Percentiles rank a stretch among this genome's conserved stretches.
phyloP scores from a whole-genome alignment of 2,329 filamentous ascomycete species.

The Hypoxylon sp. region DNA sequence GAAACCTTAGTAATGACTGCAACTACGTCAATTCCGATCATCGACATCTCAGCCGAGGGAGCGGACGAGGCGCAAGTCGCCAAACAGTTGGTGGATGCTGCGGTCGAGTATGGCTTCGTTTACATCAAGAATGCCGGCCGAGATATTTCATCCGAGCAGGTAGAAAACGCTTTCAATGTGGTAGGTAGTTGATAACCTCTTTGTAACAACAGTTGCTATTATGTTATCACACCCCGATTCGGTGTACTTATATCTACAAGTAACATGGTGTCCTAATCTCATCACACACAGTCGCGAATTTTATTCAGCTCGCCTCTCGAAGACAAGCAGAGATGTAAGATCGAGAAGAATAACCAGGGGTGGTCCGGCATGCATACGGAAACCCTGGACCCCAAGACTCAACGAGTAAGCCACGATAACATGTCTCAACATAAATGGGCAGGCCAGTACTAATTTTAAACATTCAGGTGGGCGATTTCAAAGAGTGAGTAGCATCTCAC shows the following conservation, averaged over 20 bases:
- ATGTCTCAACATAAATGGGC: not conserved
- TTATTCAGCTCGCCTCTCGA: constrained; percentile 80
- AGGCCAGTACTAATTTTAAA: constrained; percentile 1
- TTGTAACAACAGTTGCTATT: not conserved
- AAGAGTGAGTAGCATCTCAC: constrained; percentile 73
- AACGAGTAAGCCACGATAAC: constrained; percentile 70
- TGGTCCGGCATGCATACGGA: constrained; percentile 93
- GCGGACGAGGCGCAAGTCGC: constrained; percentile 69
- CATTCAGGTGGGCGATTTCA: constrained; percentile 81
- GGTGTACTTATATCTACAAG: not conserved
- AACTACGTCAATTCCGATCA: constrained; percentile 77
- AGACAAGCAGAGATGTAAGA: constrained; percentile 82
- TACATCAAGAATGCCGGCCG: constrained; percentile 84
- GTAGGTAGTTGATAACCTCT: constrained; percentile 62
- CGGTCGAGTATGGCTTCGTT: constrained; percentile 87
- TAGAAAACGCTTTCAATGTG: constrained; percentile 80
- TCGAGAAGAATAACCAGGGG: constrained; percentile 85
- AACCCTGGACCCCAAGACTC: constrained; percentile 85
- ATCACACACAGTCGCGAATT: constrained; percentile 69
- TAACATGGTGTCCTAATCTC: constrained; percentile 9
- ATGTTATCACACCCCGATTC: not conserved
- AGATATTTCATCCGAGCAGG: constrained; percentile 75
- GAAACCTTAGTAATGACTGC: constrained; percentile 41
- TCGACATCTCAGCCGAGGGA: constrained; percentile 79
- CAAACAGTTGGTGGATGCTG: constrained; percentile 82